Percentiles rank a stretch among this genome's conserved stretches.
These are phyloP conservation scores for Ustilago sp. DNA, from an alignment of 1,284 basidiomycete species.

Conservation along the genomic window DNA sequence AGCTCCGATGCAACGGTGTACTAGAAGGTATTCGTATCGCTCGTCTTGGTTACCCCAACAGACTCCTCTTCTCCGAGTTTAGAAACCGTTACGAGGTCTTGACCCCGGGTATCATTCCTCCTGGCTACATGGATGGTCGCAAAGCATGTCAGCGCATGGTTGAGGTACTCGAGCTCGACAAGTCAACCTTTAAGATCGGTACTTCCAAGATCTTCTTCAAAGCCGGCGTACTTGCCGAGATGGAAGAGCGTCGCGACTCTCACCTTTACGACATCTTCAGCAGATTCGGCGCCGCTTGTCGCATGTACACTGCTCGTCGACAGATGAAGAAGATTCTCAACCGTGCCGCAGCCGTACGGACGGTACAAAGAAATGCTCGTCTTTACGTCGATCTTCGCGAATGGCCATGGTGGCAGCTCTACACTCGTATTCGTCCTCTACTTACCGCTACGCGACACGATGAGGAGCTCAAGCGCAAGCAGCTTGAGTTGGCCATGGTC, in stretches of 20 bases:
- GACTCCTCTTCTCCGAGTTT: slow-evolving; percentile 96
- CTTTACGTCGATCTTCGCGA: slow-evolving; percentile 84
- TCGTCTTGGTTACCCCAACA: slow-evolving; percentile 94
- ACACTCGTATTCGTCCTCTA: slow-evolving; percentile 89
- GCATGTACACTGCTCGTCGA: slow-evolving; percentile 86
- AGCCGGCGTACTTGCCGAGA: slow-evolving; percentile 95
- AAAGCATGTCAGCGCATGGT: slow-evolving; percentile 96
- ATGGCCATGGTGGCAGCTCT: slow-evolving; percentile 99
- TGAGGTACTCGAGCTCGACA: slow-evolving; percentile 86
- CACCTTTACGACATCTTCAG: slow-evolving; percentile 90
- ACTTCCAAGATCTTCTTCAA: slow-evolving; percentile 99
- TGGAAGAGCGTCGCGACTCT: slow-evolving; percentile 91
- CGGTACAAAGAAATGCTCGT: slow-evolving; percentile 92
- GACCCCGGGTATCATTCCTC: slow-evolving; percentile 89
- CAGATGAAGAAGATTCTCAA: slow-evolving; percentile 96
- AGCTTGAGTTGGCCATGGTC: slow-evolving; percentile 81
- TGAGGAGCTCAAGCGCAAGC: slow-evolving; percentile 89
- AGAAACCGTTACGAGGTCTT: slow-evolving; percentile 95
- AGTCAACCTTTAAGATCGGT: slow-evolving; percentile 87
- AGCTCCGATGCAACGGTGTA: slow-evolving; percentile 98
- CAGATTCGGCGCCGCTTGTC: slow-evolving; percentile 83
- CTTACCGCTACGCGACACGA: slow-evolving; percentile 92
- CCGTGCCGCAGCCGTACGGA: slow-evolving; percentile 87
- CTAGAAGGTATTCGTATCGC: slow-evolving; percentile 99
- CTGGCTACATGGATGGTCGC: slow-evolving; percentile 95